A percentile compares a stretch with the other conserved stretches of the same genome.
phyloP scores from a whole-genome alignment of 2,329 filamentous ascomycete species.

The Bipolaris oryzae region DNA sequence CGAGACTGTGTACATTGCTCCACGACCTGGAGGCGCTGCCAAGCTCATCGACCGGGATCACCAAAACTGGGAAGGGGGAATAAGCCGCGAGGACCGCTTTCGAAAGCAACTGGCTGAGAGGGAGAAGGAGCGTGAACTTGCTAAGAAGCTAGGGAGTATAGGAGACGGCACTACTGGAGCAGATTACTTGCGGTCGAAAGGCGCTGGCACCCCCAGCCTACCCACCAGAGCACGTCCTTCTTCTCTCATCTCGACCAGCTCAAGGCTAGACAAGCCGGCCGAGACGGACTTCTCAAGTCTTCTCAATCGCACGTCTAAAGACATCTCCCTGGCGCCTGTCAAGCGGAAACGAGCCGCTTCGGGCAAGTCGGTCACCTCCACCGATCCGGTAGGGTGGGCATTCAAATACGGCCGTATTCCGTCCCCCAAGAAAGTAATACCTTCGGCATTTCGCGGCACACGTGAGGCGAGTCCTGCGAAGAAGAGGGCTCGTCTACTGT shows the following conservation, averaged over 20 bases:
- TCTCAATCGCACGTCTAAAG: slow-evolving; percentile 51
- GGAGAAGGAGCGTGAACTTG: slow-evolving; percentile 75
- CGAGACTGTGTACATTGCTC: slow-evolving; percentile 54
- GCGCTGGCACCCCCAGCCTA: slow-evolving; percentile 24
- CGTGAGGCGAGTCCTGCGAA: slow-evolving; percentile 49
- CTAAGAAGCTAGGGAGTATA: slow-evolving; percentile 67
- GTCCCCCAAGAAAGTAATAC: slow-evolving; percentile 40
- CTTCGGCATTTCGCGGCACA: slow-evolving; percentile 35
- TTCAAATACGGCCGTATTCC: slow-evolving; percentile 49
- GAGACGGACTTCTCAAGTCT: slow-evolving; percentile 49
- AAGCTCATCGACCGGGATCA: slow-evolving; percentile 68
- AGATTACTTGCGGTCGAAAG: slow-evolving; percentile 67
- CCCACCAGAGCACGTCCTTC: slow-evolving; percentile 26
- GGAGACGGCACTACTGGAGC: slow-evolving; percentile 68
- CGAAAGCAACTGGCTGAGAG: slow-evolving; percentile 68
- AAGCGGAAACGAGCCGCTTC: slow-evolving; percentile 51
- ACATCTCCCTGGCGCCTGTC: slow-evolving; percentile 51
- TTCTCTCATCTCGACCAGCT: slow-evolving; percentile 21
- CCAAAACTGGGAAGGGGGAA: slow-evolving; percentile 53
- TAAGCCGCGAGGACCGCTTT: slow-evolving; percentile 68
- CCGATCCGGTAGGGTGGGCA: slow-evolving; percentile 55
- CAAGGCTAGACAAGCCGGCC: slow-evolving; percentile 24
- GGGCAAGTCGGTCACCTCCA: slow-evolving; percentile 38
- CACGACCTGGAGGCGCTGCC: slow-evolving; percentile 58
- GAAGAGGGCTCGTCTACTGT: slow-evolving; percentile 56